Conservation (phyloP, 306 rosid species). For the Pyrus communis region DNA sequence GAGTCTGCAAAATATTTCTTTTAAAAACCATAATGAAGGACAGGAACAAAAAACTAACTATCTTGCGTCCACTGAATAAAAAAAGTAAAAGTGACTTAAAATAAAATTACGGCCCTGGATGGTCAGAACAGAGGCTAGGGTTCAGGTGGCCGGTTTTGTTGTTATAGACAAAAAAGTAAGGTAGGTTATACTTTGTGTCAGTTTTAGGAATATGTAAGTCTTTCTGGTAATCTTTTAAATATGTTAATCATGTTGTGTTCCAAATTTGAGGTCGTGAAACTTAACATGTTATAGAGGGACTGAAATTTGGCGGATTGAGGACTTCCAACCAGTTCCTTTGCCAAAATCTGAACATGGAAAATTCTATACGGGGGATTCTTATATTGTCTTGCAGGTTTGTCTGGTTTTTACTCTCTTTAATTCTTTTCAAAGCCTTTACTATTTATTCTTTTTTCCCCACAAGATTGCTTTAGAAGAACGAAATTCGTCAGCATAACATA, state of each 20-base stretch:
- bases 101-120: not conserved
- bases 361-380: conserved; percentile 91
- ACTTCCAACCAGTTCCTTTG: conserved; percentile 87
- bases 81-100: not conserved
- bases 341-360: conserved; percentile 93
- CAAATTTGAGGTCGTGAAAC: conserved; percentile 32
- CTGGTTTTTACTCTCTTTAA: not conserved
- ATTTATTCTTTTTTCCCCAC: not conserved
- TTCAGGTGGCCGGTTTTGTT: not conserved
- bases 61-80: not conserved
- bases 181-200: not conserved
- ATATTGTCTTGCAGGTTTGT: conserved; percentile 80
- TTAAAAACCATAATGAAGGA: not conserved
- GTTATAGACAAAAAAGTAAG: not conserved
- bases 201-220: conserved; percentile 14
- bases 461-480: not conserved
- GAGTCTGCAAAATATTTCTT: not conserved
- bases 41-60: not conserved
- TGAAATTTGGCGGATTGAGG: conserved; percentile 98
- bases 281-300: conserved; percentile 79
- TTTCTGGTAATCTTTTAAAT: not conserved
- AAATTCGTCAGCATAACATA: not conserved
- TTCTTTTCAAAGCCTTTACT: not conserved
- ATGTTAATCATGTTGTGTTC: conserved; percentile 7
- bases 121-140: not conserved